Percentiles rank a stretch among this genome's conserved stretches.
Evolutionary conservation across 768 basidiomycete genomes (phyloP).

Genomic region (Lentinula sp.): DNA sequence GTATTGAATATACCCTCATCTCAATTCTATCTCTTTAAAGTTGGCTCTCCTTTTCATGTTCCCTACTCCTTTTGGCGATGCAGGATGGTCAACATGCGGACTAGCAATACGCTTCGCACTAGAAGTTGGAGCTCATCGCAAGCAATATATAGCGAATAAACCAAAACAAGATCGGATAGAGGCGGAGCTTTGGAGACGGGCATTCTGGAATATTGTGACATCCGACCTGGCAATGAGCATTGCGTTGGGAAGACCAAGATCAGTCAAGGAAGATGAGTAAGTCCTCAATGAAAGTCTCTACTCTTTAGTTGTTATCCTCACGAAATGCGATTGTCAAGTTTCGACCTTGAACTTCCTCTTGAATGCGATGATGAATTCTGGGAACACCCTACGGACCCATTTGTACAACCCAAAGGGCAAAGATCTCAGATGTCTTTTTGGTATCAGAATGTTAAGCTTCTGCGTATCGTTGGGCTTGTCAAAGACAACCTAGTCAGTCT

Average conservation of each 20-base stretch:
- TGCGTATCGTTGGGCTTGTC: not conserved
- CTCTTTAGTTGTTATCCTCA: not conserved
- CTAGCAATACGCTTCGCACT: constrained; percentile 32
- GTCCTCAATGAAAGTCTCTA: not conserved
- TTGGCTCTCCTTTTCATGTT: constrained; percentile 21
- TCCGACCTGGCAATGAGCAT: constrained; percentile 7
- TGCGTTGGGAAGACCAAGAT: constrained; percentile 45
- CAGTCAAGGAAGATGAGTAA: constrained; percentile 34
- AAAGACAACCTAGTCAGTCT: not conserved
- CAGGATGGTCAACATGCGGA: constrained; percentile 29
- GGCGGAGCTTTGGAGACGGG: constrained; percentile 8
- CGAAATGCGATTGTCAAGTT: constrained; percentile 5
- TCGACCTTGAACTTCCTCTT: constrained; percentile 42
- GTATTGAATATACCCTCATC: constrained; percentile 13
- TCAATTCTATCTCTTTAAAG: constrained; percentile 1
- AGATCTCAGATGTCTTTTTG: not conserved
- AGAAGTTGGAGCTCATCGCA: constrained; percentile 39
- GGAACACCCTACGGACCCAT: not conserved
- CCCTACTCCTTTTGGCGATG: constrained; percentile 18
- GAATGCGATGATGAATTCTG: constrained; percentile 47
- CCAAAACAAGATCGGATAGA: not conserved
- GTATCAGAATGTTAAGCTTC: not conserved
- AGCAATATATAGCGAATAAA: constrained; percentile 14
- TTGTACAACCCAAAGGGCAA: constrained; percentile 5
- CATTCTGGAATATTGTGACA: constrained; percentile 7